phyloP scores from a whole-genome alignment of 1,139 yeast species.

The Geotrichum armillariae region DNA sequence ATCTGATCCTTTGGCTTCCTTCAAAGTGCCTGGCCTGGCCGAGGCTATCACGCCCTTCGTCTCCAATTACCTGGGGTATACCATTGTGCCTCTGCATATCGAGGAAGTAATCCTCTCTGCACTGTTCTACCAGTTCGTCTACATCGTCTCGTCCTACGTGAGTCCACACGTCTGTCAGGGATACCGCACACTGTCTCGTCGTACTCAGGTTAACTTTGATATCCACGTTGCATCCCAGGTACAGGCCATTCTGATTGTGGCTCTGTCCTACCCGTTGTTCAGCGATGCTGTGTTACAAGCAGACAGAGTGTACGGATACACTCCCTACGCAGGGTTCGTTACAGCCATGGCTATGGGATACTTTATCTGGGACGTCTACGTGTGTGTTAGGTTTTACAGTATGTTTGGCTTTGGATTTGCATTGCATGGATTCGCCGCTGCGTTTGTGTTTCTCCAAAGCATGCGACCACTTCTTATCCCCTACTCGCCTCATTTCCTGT shows the following conservation, averaged over 20 bases:
- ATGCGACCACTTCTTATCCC: constrained; percentile 75
- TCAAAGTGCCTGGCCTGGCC: constrained; percentile 21
- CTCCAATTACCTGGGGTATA: constrained; percentile 29
- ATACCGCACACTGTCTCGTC: constrained; percentile 44
- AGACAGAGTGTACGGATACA: constrained; percentile 56
- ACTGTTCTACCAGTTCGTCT: constrained; percentile 48
- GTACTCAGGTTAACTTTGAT: constrained; percentile 69
- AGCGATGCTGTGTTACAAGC: constrained; percentile 53
- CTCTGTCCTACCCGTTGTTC: constrained; percentile 59
- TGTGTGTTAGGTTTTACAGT: constrained; percentile 59
- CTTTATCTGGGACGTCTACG: constrained; percentile 85
- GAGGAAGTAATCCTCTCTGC: constrained; percentile 54
- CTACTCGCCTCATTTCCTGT: constrained; percentile 79
- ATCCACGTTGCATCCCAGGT: constrained; percentile 88
- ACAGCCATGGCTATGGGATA: constrained; percentile 76
- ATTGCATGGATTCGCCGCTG: constrained; percentile 82
- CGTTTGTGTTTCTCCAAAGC: constrained; percentile 66
- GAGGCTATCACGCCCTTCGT: constrained; percentile 18
- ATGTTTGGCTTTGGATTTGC: constrained; percentile 82
- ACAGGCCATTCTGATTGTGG: constrained; percentile 64
- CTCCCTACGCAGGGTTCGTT: constrained; percentile 74
- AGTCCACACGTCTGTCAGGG: constrained; percentile 47
- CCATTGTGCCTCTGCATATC: constrained; percentile 44
- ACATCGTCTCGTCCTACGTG: constrained; percentile 45
- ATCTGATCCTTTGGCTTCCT: constrained; percentile 20